Evolutionary conservation across 164 flowering plant species (phyloP).

Genomic region (Aristolochia californica): DNA sequence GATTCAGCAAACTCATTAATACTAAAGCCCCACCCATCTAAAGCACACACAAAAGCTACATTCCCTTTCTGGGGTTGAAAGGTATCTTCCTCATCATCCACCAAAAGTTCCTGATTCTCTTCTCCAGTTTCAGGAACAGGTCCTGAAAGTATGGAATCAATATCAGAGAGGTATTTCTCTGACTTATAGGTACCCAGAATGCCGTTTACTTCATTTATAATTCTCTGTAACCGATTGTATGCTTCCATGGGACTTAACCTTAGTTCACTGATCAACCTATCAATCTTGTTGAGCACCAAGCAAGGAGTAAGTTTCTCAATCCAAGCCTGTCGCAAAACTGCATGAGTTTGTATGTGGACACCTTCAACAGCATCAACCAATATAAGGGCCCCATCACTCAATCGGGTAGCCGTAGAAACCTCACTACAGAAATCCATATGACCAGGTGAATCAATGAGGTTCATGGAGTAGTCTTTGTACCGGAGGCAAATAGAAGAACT

Average conservation of each 20-base stretch:
- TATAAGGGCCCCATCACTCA: constrained; percentile 80
- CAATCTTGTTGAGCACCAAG: constrained; percentile 82
- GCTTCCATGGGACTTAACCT: constrained; percentile 74
- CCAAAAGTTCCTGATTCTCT: constrained; percentile 42
- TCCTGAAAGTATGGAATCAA: constrained; percentile 62
- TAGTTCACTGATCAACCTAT: constrained; percentile 64
- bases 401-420: constrained; percentile 81
- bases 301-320: constrained; percentile 74
- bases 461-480: constrained; percentile 39
- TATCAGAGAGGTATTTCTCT: constrained; percentile 84
- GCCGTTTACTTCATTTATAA: constrained; percentile 80
- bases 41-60: constrained; percentile 82
- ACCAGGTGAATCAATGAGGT: constrained; percentile 87
- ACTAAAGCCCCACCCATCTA: constrained; percentile 94
- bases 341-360: constrained; percentile 90
- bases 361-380: constrained; percentile 91
- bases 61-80: constrained; percentile 93
- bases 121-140: constrained; percentile 27
- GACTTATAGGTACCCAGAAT: constrained; percentile 74
- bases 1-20: constrained; percentile 61
- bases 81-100: constrained; percentile 81
- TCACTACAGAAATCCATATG: constrained; percentile 96
- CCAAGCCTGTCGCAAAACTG: constrained; percentile 85
- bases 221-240: constrained; percentile 48
- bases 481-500: constrained; percentile 65